Evolutionary conservation across 2,329 filamentous ascomycete species (phyloP), one percentile per base, ranked within the genome.

Genomic region (Paracoccidioides lutzii): DNA sequence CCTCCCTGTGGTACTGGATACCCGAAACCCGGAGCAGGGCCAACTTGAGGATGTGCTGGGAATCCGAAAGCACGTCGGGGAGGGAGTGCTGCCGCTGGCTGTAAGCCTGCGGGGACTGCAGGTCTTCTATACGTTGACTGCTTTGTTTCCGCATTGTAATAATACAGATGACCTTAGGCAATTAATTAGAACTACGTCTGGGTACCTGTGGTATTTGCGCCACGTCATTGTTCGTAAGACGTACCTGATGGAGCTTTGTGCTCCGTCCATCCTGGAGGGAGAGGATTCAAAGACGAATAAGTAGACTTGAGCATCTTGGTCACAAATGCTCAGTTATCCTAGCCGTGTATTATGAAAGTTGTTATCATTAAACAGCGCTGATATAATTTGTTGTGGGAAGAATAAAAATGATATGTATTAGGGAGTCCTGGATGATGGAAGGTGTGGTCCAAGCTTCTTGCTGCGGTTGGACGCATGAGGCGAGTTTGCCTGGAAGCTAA

Each of bases 261-360:
- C 70, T 95, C 88, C n/a, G 87, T 88, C 90, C 90, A 96, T 60
- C 88, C 90, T 45, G 84, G 77, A 33, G 84, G 85, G 0, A 96
- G 76, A 8, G 79, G 78, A 28, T 82, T 52, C 28, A 42, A 33
- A 15, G 50, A 77, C 58, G 80, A 82, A 70, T 90, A 83, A n/a
- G 87, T 90, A 22, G 85, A 88, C 66, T 83, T 89, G 51, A 91
- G 75, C 85, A 89, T 89, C 48, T 44, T 65, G 5, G 38, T 37
- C 43, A 33, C 45, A 41, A 52, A 52, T 30, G 22, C 30, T 33
- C 40, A 51, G 41, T 32, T 43, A 58, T 43, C 41, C n/a, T 28
- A 6, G 28, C 9, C 7, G 9, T 33, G 9, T 50, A 28, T 53
- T 32, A 53, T 44, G 32, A 43, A 8, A 37, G 14, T 51, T 30